Conservation (phyloP, 225 moss, liverwort and hornwort species). For the Pleurozium schreberi region DNA sequence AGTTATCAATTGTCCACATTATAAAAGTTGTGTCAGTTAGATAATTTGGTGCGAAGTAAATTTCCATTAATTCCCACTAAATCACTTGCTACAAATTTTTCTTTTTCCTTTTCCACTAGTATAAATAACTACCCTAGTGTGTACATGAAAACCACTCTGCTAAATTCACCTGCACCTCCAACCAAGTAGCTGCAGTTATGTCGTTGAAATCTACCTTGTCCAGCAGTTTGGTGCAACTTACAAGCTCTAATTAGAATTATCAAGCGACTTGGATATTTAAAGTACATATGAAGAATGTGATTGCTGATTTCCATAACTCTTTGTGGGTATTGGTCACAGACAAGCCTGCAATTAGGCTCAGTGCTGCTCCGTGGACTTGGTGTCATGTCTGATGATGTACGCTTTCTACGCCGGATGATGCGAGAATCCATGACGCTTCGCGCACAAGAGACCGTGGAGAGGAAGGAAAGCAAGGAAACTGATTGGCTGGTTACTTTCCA, state of each 20-base stretch:
- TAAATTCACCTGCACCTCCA: background rate
- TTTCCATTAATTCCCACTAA: background rate
- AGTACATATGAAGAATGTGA: background rate
- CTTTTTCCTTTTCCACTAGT: background rate
- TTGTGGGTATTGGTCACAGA: constrained; percentile 27
- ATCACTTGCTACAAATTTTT: background rate
- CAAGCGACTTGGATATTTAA: background rate
- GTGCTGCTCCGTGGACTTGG: constrained; percentile 87
- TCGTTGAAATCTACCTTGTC: background rate
- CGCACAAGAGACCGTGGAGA: constrained; percentile 68
- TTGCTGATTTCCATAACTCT: background rate
- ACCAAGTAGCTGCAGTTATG: background rate
- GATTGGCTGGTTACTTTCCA: constrained; percentile 72
- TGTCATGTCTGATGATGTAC: constrained; percentile 82
- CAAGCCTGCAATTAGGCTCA: constrained; percentile 87
- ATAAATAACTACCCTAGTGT: background rate
- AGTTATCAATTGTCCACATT: no score
- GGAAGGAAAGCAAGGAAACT: constrained; percentile 42
- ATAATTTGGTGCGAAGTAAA: background rate
- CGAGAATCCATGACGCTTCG: constrained; percentile 96
- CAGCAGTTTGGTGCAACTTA: background rate
- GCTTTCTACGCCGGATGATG: constrained; percentile 81
- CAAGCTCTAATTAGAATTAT: background rate
- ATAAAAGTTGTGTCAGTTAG: background rate
- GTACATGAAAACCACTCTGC: background rate